These are phyloP conservation scores for Lentinula raphanica DNA, from an alignment of 768 basidiomycete genomes.

Conservation along the genomic window DNA sequence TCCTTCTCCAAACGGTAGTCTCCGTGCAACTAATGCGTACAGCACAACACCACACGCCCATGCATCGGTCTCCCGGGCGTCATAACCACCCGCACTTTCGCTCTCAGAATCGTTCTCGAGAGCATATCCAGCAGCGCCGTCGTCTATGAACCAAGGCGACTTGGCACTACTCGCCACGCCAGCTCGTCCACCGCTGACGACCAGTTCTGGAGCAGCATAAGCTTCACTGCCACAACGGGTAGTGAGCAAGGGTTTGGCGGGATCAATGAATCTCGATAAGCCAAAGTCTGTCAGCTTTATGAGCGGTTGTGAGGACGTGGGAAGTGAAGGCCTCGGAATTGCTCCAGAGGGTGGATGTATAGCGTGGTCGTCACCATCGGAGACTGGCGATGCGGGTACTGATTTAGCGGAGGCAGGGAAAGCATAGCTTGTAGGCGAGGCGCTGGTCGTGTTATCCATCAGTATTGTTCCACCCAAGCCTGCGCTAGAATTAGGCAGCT, in stretches of 20 bases:
- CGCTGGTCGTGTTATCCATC: not conserved
- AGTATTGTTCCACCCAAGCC: not conserved
- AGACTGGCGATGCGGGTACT: no score
- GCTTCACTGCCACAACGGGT: conserved; percentile 88
- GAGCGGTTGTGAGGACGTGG: conserved; percentile 46
- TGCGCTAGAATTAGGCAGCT: not conserved
- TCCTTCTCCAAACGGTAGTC: conserved; percentile 69
- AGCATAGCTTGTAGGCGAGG: conserved; percentile 4
- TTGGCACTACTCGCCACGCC: conserved; percentile 12
- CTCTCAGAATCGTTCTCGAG: not conserved
- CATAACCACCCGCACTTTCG: conserved; percentile 49
- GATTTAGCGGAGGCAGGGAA: conserved; percentile 3
- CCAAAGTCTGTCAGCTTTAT: conserved; percentile 89
- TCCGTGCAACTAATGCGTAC: conserved; percentile 66
- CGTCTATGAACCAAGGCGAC: not conserved
- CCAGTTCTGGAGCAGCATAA: conserved; percentile 78
- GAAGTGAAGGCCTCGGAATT: conserved; percentile 14
- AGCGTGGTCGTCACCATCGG: no score
- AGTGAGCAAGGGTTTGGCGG: conserved; percentile 52
- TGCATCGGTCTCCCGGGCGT: conserved; percentile 79
- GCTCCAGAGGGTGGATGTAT: not conserved
- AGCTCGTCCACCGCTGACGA: conserved; percentile 36
- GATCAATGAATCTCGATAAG: conserved; percentile 78
- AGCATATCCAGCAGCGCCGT: not conserved
- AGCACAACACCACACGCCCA: conserved; percentile 91